A percentile compares a stretch with the other conserved stretches of the same genome.
phyloP scores from a whole-genome alignment of 768 basidiomycete genomes.

The Pleurotus tuber-regium region DNA sequence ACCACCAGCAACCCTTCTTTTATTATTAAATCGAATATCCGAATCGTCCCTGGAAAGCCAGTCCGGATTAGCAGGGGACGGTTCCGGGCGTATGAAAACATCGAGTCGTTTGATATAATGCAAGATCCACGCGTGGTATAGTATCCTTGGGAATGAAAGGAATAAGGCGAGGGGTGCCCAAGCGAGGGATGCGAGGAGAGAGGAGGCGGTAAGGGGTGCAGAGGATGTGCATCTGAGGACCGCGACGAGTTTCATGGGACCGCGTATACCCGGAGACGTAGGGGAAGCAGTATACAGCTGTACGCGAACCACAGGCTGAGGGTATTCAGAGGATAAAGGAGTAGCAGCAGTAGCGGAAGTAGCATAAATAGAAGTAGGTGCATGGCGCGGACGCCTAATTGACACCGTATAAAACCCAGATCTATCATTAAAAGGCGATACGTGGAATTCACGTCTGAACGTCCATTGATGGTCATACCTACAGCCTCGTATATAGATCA shows the following conservation, averaged over 20 bases:
- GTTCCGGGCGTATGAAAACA: conserved; percentile 61
- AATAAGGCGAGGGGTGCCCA: conserved; percentile 52
- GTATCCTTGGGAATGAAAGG: conserved; percentile 56
- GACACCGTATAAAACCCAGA: conserved; percentile 62
- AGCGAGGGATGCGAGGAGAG: conserved; percentile 36
- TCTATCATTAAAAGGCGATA: conserved; percentile 76
- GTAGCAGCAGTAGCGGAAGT: no score
- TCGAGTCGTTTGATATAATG: conserved; percentile 58
- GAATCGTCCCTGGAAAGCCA: conserved; percentile 31
- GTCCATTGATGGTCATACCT: conserved; percentile 64
- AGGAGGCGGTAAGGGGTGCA: conserved; percentile 36
- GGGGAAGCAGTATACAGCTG: conserved; percentile 31
- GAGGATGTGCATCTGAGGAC: conserved; percentile 35
- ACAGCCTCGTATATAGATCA: neutral
- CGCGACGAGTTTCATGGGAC: conserved; percentile 54
- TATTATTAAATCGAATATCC: no score
- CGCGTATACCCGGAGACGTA: conserved; percentile 22
- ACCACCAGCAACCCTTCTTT: no score
- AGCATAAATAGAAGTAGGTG: no score
- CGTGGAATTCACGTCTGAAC: conserved; percentile 66
- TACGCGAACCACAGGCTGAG: conserved; percentile 39
- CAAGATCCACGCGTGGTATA: conserved; percentile 56
- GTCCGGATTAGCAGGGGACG: conserved; percentile 28
- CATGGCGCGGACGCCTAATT: conserved; percentile 43
- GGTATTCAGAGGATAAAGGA: conserved; percentile 11